These are phyloP conservation scores for Eucalyptus globulus DNA, from an alignment of 345 rosid genomes.

Conservation along the genomic window DNA sequence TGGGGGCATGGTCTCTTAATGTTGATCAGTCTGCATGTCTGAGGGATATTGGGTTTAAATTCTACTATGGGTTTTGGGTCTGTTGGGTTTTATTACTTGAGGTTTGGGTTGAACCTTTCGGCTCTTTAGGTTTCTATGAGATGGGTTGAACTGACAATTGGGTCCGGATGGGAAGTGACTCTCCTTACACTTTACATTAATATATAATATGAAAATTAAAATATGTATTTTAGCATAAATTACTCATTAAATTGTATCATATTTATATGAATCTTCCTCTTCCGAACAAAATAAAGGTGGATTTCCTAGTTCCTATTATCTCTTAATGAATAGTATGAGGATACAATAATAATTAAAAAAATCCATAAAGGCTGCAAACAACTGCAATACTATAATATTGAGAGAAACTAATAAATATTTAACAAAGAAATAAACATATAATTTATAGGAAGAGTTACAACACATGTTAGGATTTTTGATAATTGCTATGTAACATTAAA, in stretches of 20 bases:
- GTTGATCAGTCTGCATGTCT: neutral
- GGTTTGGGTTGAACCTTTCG: neutral
- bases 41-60: too few species aligned
- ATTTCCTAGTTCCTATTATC: neutral
- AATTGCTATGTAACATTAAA: neutral
- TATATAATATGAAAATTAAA: too few species aligned
- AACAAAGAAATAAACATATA: too few species aligned
- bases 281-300: neutral
- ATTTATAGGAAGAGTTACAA: neutral
- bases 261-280: neutral
- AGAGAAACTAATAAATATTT: neutral
- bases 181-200: neutral
- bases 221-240: neutral
- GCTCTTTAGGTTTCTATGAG: neutral
- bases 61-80: neutral
- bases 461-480: neutral
- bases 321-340: fast-evolving
- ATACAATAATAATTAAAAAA: too few species aligned
- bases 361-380: neutral
- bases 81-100: neutral
- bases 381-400: neutral
- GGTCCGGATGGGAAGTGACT: neutral
- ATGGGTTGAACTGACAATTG: neutral
- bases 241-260: neutral
- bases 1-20: neutral